These are phyloP conservation scores for Nemophila menziesii DNA, from an alignment of 257 asterid species.

Conservation along the genomic window DNA sequence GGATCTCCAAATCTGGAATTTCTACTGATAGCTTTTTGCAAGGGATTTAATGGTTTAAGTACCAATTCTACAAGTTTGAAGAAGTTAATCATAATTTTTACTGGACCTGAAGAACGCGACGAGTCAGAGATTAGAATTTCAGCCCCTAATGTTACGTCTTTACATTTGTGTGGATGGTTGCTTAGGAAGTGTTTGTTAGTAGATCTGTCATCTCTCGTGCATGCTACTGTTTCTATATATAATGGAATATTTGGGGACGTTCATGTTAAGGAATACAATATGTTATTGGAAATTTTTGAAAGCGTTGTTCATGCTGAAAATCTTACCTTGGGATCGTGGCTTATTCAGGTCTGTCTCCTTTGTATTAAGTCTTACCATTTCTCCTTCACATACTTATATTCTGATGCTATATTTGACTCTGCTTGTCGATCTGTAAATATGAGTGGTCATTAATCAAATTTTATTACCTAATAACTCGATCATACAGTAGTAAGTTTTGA, in stretches of 20 bases:
- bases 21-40: neutral
- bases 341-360: slow-evolving; percentile 4
- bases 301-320: slow-evolving; percentile 8
- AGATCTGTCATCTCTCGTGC: slow-evolving; percentile 1
- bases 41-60: neutral
- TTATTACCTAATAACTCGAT: too few species aligned
- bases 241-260: neutral
- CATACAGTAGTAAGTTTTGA: too few species aligned
- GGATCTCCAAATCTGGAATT: slow-evolving; percentile 9
- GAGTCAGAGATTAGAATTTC: neutral
- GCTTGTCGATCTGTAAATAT: neutral
- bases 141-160: slow-evolving; percentile 4
- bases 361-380: neutral
- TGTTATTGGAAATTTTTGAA: neutral
- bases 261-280: neutral
- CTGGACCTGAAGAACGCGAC: neutral
- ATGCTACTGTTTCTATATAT: slow-evolving; percentile 1
- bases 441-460: too few species aligned
- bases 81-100: neutral
- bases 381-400: neutral
- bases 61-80: slow-evolving; percentile 6
- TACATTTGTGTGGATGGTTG: slow-evolving; percentile 1
- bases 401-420: neutral
- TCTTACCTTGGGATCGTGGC: slow-evolving; percentile 1
- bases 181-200: slow-evolving; percentile 4